A percentile compares a stretch with the other conserved stretches of the same genome.
Conservation (phyloP, 2,329 filamentous ascomycete species). For the Fusarium illudens region DNA sequence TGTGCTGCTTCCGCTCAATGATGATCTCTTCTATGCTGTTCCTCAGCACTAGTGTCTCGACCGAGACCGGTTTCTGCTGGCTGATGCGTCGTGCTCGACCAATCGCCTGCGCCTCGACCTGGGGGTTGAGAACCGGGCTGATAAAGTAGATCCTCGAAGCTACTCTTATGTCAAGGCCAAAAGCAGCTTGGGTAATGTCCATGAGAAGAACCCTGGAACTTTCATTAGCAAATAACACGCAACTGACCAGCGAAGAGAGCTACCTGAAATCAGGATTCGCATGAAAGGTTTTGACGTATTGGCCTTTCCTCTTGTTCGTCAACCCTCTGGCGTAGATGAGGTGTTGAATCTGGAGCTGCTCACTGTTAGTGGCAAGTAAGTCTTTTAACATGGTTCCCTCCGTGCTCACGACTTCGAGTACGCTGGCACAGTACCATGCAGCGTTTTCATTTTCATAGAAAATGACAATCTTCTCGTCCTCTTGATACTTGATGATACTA, state of each 20-base stretch:
- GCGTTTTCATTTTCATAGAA: constrained; percentile 92
- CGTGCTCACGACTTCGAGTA: constrained; percentile 72
- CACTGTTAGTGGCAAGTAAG: constrained; percentile 10
- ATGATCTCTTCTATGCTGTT: constrained; percentile 88
- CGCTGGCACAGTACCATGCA: constrained; percentile 85
- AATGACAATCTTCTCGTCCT: constrained; percentile 84
- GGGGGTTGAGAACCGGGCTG: constrained; percentile 85
- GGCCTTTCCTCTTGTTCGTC: constrained; percentile 67
- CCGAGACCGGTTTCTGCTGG: constrained; percentile 78
- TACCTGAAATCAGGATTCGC: constrained; percentile 68
- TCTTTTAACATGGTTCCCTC: background rate
- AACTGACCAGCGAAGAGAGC: background rate
- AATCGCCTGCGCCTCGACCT: constrained; percentile 88
- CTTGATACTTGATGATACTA: constrained; percentile 71
- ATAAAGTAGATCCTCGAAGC: constrained; percentile 90
- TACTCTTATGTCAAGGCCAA: constrained; percentile 83
- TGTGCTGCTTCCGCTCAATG: constrained; percentile 73
- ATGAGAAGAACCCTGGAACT: constrained; percentile 76
- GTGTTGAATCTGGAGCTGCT: constrained; percentile 64
- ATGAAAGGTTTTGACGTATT: constrained; percentile 84
- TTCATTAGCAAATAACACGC: constrained; percentile 1
- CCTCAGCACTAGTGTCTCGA: constrained; percentile 84
- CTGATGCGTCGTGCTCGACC: constrained; percentile 90
- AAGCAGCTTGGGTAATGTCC: constrained; percentile 89
- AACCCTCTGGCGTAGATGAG: constrained; percentile 75